Evolutionary conservation across 2,329 filamentous ascomycete genomes (phyloP), one percentile per base, ranked within the genome.

Genomic region (Fusarium sp.): DNA sequence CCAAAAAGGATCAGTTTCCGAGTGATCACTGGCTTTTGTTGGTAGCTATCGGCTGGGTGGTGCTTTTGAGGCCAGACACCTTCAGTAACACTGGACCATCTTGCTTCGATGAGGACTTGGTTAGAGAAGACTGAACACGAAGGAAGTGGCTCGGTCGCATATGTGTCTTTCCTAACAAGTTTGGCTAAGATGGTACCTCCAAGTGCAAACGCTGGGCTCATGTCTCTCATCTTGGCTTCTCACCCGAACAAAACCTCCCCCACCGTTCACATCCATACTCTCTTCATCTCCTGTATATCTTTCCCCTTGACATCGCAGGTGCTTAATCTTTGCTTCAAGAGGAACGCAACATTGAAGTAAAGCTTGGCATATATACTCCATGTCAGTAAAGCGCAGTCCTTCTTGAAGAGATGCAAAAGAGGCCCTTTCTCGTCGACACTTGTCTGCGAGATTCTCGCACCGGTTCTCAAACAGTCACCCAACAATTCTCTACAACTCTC

Each of bases 281-380:
- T 20, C 18, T 20, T 3, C 18, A 20, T 20, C 18, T 20, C 18
- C 18, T n/a, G n/a, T n/a, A n/a, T n/a, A n/a, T 16, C 38, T 23
- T 18, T 8, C 38, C 18, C 5, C 11, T 18, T 6, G 4, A 23
- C 18, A 2, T 42, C 6, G 11, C 11, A 42, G 6, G 0, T 3
- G 7, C 38, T 23, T 1, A 0, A 2, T 42, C 6, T 4, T 14
- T 13, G 18, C 38, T 42, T 14, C 6, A 9, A 14, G 2, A 42
- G 4, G 11, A 8, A 7, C 10, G 14, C 6, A 6, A n/a, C 8
- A n/a, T 10, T 6, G 0, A 27, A 27, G 0, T 2, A n/a, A 6
- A 2, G 3, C 13, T n/a, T n/a, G n/a, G n/a, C n/a, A n/a, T n/a
- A n/a, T n/a, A n/a, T n/a, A n/a, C n/a, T n/a, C n/a, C n/a, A n/a